Base-by-base conservation (phyloP, 2,329 filamentous ascomycete species). In the Penicillium sp. region DNA sequence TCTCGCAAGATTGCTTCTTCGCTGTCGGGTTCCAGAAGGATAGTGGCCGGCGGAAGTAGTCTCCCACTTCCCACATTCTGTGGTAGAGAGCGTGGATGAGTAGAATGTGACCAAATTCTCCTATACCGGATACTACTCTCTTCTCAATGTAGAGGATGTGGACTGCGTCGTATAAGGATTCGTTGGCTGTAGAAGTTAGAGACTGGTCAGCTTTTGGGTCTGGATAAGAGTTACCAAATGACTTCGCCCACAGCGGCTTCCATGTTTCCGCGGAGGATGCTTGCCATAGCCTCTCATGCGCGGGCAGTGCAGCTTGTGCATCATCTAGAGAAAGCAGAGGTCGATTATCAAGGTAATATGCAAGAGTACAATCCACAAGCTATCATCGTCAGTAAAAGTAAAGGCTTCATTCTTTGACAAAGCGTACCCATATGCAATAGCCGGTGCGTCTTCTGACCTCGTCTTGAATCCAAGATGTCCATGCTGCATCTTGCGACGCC, bases 1-100 rank as follows among this genome's bases (percentile, higher is more conserved):
- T 66, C 52, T 69, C 68, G 50, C 66, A 69, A 51, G 65, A 68
- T 55, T 74, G 74, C 58, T 69, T 77, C 50, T 70, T 74, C 20
- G 71, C 76, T 18, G 75, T 78, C 10, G 77, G 76, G 13, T 71
- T 74, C 76, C 76, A 79, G 50, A 74, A 76, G 2, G 76, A 77
- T 1, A 82, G 71, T 1, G 76, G 77, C 22, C 77, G 72, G 38
- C 69, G 72, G 47, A 77, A 76, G 49, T 79, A 79, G 16, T 72
- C 69, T 13, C 75, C 73, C 1, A 82, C 75, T 53, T 82, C 77
- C 76, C 78, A 80, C 48, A 77, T 78, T 38, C 79, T 72, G 26
- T 76, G 76, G 53, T 79, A 82, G 9, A 83, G 71, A 5, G 78
- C 79, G 61, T 81, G 79, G 24, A 82, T 74, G 18, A 81, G 70